Evolutionary conservation across 1,284 basidiomycete genomes (phyloP).

Genomic region (Sphaerobolus stellatus): DNA sequence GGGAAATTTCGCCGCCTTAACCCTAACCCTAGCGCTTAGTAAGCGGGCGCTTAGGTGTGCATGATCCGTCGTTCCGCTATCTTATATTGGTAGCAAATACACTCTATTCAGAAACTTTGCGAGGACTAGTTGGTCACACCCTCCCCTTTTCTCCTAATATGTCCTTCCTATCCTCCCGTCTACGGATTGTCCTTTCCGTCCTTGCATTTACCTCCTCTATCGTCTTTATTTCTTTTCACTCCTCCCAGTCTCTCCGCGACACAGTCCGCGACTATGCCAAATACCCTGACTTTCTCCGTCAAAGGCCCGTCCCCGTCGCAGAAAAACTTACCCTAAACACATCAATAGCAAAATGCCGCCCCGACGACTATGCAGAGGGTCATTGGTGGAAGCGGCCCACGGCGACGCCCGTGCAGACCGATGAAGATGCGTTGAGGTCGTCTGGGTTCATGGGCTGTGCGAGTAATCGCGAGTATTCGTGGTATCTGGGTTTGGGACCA

Average conservation of each 20-base stretch:
- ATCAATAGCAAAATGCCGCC: constrained; percentile 35
- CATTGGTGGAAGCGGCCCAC: constrained; percentile 41
- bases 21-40: too few species aligned
- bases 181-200: background rate
- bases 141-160: too few species aligned
- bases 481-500: constrained; percentile 58
- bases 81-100: too few species aligned
- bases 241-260: background rate
- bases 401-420: constrained; percentile 35
- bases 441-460: constrained; percentile 61
- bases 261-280: background rate
- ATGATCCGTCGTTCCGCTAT: too few species aligned
- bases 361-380: constrained; percentile 43
- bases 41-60: too few species aligned
- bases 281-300: background rate
- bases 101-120: too few species aligned
- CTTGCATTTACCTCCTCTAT: background rate
- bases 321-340: too few species aligned
- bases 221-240: background rate
- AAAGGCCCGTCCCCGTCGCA: background rate
- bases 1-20: too few species aligned
- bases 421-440: constrained; percentile 47
- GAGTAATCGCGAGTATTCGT: constrained; percentile 55
- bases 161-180: too few species aligned
- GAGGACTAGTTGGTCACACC: too few species aligned